phyloP scores from a whole-genome alignment of 306 rosid species.

The Aeschynomene evenia region DNA sequence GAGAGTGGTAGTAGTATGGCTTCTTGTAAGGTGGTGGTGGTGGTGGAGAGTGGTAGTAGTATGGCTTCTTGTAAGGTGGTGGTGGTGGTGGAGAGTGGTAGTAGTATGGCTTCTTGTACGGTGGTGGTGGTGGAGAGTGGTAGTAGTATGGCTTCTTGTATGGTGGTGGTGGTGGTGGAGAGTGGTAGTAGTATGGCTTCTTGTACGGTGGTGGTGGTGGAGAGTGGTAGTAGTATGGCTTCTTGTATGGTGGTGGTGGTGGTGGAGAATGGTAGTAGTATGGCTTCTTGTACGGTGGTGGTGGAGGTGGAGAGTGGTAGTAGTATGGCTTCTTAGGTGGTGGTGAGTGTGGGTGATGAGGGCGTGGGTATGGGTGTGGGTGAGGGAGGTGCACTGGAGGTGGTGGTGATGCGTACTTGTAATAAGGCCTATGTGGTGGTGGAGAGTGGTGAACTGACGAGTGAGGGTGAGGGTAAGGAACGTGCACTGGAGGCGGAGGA shows the following conservation, averaged over 20 bases:
- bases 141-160: background rate
- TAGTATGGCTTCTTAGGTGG: background rate
- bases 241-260: constrained; percentile 2
- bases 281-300: constrained; percentile 19
- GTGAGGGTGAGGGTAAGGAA: background rate
- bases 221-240: background rate
- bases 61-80: no score
- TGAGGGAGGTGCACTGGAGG: background rate
- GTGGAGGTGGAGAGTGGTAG: constrained; percentile 14
- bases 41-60: constrained; percentile 26
- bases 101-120: background rate
- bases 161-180: constrained; percentile 23
- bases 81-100: constrained; percentile 13
- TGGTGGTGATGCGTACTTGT: constrained; percentile 2
- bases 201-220: constrained; percentile 31
- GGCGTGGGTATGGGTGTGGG: constrained; percentile 15
- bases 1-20: no score
- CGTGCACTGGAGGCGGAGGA: background rate
- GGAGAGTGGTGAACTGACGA: background rate
- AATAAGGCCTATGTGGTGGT: background rate
- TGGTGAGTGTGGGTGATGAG: constrained; percentile 3
- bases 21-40: constrained; percentile 19
- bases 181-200: no score
- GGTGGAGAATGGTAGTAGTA: no score
- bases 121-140: constrained; percentile 15